Percentiles rank a stretch among this genome's conserved stretches.
Evolutionary conservation across 164 flowering plant species (phyloP).

Genomic region (Aristolochia contorta): DNA sequence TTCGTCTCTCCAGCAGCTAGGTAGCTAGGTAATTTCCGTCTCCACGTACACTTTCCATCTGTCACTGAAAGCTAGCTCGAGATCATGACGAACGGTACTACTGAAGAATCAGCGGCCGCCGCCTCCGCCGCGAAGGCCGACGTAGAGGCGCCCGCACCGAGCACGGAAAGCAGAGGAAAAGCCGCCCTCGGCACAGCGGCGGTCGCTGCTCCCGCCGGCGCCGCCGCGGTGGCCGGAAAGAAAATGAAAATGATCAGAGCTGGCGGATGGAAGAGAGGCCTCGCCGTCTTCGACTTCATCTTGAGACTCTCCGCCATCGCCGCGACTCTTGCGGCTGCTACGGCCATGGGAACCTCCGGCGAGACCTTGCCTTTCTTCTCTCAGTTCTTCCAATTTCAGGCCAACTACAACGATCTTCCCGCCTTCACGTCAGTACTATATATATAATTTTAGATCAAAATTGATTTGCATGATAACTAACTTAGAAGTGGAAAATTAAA

Average conservation of each 20-base stretch:
- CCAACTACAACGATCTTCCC: conserved; percentile 63
- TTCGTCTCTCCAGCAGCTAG: too few species aligned
- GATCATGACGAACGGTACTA: not conserved
- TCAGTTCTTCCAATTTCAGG: conserved; percentile 76
- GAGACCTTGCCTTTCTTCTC: conserved; percentile 86
- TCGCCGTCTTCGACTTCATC: conserved; percentile 56
- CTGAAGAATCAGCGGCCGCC: not conserved
- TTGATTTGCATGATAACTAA: too few species aligned
- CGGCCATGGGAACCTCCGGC: conserved; percentile 63
- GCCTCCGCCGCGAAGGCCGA: not conserved
- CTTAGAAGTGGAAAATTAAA: too few species aligned
- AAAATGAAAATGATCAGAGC: not conserved
- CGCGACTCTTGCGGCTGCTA: conserved; percentile 47
- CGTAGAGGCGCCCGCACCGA: not conserved
- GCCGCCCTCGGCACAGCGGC: conserved; percentile 16
- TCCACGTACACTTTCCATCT: not conserved
- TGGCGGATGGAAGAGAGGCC: conserved; percentile 42
- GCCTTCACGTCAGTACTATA: conserved; percentile 45
- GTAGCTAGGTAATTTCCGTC: too few species aligned
- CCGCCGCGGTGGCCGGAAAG: conserved; percentile 4
- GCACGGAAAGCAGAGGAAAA: conserved; percentile 25
- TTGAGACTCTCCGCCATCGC: conserved; percentile 44
- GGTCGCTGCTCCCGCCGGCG: conserved; percentile 4
- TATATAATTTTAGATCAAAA: too few species aligned
- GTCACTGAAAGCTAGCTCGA: not conserved